A percentile compares a stretch with the other conserved stretches of the same genome.
phyloP scores from a whole-genome alignment of 805 yeast genomes.

The Myxozyma neotropica region DNA sequence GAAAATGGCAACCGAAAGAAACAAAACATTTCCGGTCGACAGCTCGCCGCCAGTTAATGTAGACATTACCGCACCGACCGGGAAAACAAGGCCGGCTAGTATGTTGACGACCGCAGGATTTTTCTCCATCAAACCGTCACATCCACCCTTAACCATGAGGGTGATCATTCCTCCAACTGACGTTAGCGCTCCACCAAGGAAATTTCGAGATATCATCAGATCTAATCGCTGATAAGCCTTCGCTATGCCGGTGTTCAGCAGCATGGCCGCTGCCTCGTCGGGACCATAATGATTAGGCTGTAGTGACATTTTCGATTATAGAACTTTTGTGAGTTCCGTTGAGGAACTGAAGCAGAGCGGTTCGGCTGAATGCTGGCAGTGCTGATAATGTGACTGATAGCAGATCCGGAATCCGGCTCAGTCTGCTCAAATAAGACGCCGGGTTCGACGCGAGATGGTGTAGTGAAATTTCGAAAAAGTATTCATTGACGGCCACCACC shows the following conservation, averaged over 20 bases:
- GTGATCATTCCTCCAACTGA: conserved; percentile 34
- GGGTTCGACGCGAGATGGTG: neutral
- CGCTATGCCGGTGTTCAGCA: conserved; percentile 25
- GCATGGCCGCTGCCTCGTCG: conserved; percentile 30
- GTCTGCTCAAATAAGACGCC: neutral
- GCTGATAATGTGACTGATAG: neutral
- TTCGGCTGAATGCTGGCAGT: neutral
- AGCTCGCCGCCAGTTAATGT: conserved; percentile 34
- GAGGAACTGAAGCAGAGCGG: conserved; percentile 6
- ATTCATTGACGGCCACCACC: neutral
- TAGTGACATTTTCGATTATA: neutral
- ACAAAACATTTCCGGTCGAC: conserved; percentile 32
- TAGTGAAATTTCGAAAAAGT: neutral
- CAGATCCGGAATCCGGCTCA: neutral
- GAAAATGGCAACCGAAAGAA: conserved; percentile 24
- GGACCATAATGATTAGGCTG: conserved; percentile 26
- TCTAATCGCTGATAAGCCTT: conserved; percentile 32
- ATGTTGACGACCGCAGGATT: conserved; percentile 32
- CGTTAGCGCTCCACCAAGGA: conserved; percentile 32
- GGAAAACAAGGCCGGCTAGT: conserved; percentile 33
- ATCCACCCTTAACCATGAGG: conserved; percentile 33
- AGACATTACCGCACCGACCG: conserved; percentile 32
- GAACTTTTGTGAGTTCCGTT: neutral
- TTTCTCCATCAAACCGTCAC: conserved; percentile 22
- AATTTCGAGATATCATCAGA: conserved; percentile 27